Evolutionary conservation across 2,329 filamentous ascomycete genomes (phyloP), one percentile per base, ranked within the genome.

Genomic region (Cladophialophora yegresii): DNA sequence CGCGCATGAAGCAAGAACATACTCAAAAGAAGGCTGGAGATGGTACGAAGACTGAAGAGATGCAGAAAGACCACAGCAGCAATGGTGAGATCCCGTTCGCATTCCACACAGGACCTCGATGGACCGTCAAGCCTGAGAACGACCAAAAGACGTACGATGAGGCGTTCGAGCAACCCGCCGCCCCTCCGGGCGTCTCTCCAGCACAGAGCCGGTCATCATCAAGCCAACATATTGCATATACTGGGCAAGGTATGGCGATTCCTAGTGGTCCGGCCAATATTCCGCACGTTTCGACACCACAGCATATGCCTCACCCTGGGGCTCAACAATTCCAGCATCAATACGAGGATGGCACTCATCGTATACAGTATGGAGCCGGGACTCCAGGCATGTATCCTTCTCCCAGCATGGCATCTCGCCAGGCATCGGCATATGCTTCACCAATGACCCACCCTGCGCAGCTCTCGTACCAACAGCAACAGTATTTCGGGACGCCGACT

Each of bases 351-450:
- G 63, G 57, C 16, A 90, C 92, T 64, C 91, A 93, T 73, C 87
- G 92, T 58, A 96, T 97, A 90, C 85, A 86, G 70, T 90, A 95
- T 90, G 63, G 90, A 88, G 6, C 92, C 89, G 70, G 92, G 90
- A 26, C 88, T 88, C 3, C 92, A 93, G 72, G 58, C 13, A 91
- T 92, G 2, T 95, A 92, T 75, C 89, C 91, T 8, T 96, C 93
- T 16, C 92, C 93, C 55, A 87, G 92, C 57, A 84, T 92, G 71
- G 84, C 87, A 58, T 89, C 88, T 68, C 84, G 71, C 49, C 66
- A 87, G 16, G 86, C 87, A 32, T 85, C 91, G 75, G 85, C 85
- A 2, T 93, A 92, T 70, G 85, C 85, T 22, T 85, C 84, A 1
- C 84, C 85, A 12, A 87, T 91, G 80, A 85, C 84, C 59, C 87